Conservation (phyloP, 495 filamentous ascomycete species). For the Daldinia concentrica region DNA sequence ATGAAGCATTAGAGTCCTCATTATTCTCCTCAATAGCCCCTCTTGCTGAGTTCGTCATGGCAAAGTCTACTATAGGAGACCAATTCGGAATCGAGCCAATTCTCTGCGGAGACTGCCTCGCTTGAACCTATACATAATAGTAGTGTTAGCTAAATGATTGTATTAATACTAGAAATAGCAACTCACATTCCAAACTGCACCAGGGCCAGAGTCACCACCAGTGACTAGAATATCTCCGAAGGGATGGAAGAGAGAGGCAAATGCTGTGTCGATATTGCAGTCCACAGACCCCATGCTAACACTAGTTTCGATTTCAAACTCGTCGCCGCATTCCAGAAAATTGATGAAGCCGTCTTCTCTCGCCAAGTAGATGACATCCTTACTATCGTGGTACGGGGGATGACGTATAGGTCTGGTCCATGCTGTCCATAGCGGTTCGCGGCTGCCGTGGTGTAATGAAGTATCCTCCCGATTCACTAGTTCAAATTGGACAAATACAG, state of each 20-base stretch:
- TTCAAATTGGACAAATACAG: constrained; percentile 53
- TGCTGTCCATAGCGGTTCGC: constrained; percentile 60
- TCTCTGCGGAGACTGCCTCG: constrained; percentile 57
- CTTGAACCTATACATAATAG: constrained; percentile 43
- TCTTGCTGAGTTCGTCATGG: constrained; percentile 54
- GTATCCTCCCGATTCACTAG: constrained; percentile 46
- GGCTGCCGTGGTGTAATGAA: constrained; percentile 50
- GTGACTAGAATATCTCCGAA: constrained; percentile 80
- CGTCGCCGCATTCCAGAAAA: constrained; percentile 70
- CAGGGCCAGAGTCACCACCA: constrained; percentile 83
- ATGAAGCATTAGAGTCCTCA: constrained; percentile 11
- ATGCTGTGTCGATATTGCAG: constrained; percentile 70
- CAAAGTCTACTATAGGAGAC: constrained; percentile 80
- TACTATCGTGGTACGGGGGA: constrained; percentile 63
- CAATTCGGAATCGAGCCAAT: constrained; percentile 72
- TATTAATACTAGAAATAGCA: constrained; percentile 4
- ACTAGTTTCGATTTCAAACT: constrained; percentile 56
- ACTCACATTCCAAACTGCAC: constrained; percentile 76
- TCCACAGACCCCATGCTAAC: constrained; percentile 67
- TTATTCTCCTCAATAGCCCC: constrained; percentile 13
- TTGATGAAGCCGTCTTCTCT: constrained; percentile 81
- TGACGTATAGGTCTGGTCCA: constrained; percentile 79
- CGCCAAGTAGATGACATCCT: constrained; percentile 79
- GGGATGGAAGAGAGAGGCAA: constrained; percentile 62
- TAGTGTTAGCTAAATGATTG: constrained; percentile 29